phyloP scores from a whole-genome alignment of 1,284 basidiomycete genomes.

The Inonotus hispidus region DNA sequence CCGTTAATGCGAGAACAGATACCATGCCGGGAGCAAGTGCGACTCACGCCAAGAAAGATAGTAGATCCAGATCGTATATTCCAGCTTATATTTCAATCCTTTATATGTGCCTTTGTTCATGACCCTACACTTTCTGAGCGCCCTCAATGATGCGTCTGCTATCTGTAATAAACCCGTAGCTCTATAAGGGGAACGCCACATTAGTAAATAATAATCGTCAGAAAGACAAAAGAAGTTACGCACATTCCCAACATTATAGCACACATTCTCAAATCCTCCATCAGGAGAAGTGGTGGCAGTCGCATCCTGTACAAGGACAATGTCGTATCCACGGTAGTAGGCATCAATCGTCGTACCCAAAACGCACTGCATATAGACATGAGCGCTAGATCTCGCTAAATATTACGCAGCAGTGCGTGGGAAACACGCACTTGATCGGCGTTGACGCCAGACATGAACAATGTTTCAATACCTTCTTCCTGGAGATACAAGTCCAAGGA shows the following conservation, averaged over 20 bases:
- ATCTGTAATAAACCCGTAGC: slow-evolving; percentile 58
- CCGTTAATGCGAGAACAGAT: too few species aligned
- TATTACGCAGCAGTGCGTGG: background rate
- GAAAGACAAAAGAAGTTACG: slow-evolving; percentile 23
- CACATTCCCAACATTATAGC: slow-evolving; percentile 52
- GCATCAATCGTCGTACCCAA: slow-evolving; percentile 58
- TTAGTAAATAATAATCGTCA: background rate
- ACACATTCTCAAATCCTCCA: slow-evolving; percentile 53
- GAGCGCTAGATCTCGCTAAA: background rate
- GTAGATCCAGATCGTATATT: background rate
- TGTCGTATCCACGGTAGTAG: slow-evolving; percentile 60
- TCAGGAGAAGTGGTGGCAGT: slow-evolving; percentile 57
- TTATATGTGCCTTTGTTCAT: background rate
- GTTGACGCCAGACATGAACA: slow-evolving; percentile 63
- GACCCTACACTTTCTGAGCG: background rate
- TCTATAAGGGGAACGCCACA: slow-evolving; percentile 29
- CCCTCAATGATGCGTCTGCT: slow-evolving; percentile 32
- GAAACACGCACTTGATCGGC: slow-evolving; percentile 50
- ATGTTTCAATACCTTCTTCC: slow-evolving; percentile 55
- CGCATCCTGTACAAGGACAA: slow-evolving; percentile 50
- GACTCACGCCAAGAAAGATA: background rate
- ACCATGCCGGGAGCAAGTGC: too few species aligned
- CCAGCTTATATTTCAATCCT: background rate
- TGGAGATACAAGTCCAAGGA: slow-evolving; percentile 55
- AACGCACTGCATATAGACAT: slow-evolving; percentile 46